phyloP scores from a whole-genome alignment of 169 alveolate species.

The Eimeria necatrix region DNA sequence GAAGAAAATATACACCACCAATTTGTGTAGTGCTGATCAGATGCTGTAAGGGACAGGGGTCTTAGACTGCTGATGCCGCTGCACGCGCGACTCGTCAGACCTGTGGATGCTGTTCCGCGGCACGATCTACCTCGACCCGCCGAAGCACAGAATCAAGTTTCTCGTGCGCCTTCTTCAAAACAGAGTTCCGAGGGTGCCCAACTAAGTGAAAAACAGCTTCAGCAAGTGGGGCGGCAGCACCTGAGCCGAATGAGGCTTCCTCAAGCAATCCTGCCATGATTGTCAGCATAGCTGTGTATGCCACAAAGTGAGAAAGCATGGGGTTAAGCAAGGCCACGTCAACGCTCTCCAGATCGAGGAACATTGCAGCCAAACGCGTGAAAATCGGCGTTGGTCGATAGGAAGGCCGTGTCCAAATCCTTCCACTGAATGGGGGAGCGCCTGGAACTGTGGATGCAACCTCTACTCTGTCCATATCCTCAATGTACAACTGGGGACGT shows the following conservation, averaged over 20 bases:
- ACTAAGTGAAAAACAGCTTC: neutral
- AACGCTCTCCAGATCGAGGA: slow-evolving; percentile 17
- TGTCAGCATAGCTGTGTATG: slow-evolving; percentile 56
- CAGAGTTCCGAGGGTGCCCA: slow-evolving; percentile 34
- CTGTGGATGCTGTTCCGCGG: slow-evolving; percentile 14
- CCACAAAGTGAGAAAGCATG: slow-evolving; percentile 42
- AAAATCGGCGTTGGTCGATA: slow-evolving; percentile 60
- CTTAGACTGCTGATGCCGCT: neutral
- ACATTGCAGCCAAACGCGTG: slow-evolving; percentile 52
- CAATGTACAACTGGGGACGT: slow-evolving; percentile 28
- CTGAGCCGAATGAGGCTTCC: slow-evolving; percentile 61
- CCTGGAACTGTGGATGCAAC: slow-evolving; percentile 67
- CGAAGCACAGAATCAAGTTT: slow-evolving; percentile 44
- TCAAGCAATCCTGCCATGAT: slow-evolving; percentile 65
- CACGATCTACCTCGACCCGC: slow-evolving; percentile 55
- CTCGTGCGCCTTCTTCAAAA: slow-evolving; percentile 19
- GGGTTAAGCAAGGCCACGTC: slow-evolving; percentile 61
- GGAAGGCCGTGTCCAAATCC: slow-evolving; percentile 49
- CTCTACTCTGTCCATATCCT: slow-evolving; percentile 67
- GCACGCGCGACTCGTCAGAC: neutral
- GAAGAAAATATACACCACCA: neutral
- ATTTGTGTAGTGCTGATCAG: neutral
- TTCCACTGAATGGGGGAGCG: slow-evolving; percentile 63
- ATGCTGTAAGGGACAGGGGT: neutral
- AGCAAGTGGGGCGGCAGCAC: slow-evolving; percentile 49